Conservation (phyloP, 2,329 filamentous ascomycete genomes). For the Beauveria sp. region DNA sequence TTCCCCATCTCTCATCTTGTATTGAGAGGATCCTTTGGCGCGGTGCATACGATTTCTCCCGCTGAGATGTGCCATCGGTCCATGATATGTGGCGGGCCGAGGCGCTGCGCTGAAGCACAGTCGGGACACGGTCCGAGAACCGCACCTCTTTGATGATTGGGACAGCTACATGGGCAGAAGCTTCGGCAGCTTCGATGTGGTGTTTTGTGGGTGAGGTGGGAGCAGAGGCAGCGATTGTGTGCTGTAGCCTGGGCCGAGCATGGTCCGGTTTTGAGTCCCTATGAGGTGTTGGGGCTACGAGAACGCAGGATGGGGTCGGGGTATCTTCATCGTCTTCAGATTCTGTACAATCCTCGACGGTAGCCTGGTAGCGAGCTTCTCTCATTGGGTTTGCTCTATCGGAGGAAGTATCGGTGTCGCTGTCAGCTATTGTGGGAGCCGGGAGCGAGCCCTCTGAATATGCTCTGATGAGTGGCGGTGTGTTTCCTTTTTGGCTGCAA, state of each 20-base stretch:
- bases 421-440: neutral
- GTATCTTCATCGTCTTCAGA: neutral
- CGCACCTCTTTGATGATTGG: constrained; percentile 3
- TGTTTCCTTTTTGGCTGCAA: neutral
- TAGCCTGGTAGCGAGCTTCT: constrained; percentile 2
- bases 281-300: neutral
- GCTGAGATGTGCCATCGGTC: neutral
- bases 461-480: neutral
- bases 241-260: neutral
- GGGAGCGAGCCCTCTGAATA: constrained; percentile 2
- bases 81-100: neutral
- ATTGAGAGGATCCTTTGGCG: constrained; percentile 24
- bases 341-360: constrained; percentile 6
- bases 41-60: neutral
- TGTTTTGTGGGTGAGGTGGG: neutral
- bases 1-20: constrained; percentile 68
- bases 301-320: neutral
- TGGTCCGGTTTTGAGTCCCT: neutral
- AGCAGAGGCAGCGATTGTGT: neutral
- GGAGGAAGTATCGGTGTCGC: neutral
- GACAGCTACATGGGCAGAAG: neutral
- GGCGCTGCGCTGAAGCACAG: neutral
- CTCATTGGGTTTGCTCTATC: neutral
- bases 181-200: neutral
- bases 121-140: constrained; percentile 6